phyloP scores from a whole-genome alignment of 805 yeast species.

The Monosporozyma siamensis region DNA sequence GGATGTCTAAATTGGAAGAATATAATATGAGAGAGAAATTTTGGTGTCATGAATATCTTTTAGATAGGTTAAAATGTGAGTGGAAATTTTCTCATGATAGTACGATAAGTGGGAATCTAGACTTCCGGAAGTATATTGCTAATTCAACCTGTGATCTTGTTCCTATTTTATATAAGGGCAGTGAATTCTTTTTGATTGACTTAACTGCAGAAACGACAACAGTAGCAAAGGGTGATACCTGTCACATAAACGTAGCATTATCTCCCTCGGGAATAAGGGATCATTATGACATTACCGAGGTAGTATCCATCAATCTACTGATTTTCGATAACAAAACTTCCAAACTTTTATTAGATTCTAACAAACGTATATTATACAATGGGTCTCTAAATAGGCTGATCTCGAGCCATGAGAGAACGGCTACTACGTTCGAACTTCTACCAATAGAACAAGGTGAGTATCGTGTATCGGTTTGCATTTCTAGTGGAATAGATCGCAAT shows the following conservation, averaged over 20 bases:
- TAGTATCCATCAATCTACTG: constrained; percentile 9
- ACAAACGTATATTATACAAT: constrained; percentile 54
- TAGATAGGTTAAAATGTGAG: constrained; percentile 48
- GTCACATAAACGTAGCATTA: constrained; percentile 9
- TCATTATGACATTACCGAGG: neutral
- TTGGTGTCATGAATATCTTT: constrained; percentile 69
- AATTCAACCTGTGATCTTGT: constrained; percentile 21
- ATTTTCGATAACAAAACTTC: constrained; percentile 21
- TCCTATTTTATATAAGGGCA: constrained; percentile 16
- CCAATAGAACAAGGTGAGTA: constrained; percentile 71
- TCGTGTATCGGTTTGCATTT: constrained; percentile 52
- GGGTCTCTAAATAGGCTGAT: constrained; percentile 53
- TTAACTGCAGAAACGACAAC: constrained; percentile 7
- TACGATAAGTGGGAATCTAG: constrained; percentile 14
- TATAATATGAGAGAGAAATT: constrained; percentile 51
- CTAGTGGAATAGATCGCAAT: constrained; percentile 5
- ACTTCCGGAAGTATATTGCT: constrained; percentile 22
- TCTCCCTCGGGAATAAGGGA: constrained; percentile 4
- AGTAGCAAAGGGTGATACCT: constrained; percentile 11
- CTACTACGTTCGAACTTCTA: constrained; percentile 38
- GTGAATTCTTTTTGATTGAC: constrained; percentile 13
- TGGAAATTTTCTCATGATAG: constrained; percentile 40
- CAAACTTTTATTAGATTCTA: constrained; percentile 27
- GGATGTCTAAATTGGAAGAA: constrained; percentile 47
- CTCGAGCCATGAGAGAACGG: constrained; percentile 35